Evolutionary conservation across 345 rosid species (phyloP).

Genomic region (Corymbia maculata): DNA sequence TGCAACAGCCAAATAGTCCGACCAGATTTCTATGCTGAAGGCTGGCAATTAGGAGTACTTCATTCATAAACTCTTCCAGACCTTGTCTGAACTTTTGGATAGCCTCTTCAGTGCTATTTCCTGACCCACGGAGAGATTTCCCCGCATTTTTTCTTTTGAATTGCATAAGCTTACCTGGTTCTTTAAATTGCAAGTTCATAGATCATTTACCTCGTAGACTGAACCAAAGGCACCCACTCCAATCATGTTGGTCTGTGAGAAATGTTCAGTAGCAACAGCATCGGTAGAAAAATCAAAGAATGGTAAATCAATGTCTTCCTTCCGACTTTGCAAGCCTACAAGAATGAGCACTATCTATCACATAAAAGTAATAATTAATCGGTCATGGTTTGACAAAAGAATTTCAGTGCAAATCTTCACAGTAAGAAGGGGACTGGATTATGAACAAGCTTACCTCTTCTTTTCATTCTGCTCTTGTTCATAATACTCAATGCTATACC

Average conservation of each 20-base stretch:
- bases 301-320: constrained; percentile 4
- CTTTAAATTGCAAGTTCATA: background rate
- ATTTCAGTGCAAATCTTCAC: no score
- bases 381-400: no score
- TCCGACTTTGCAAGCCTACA: background rate
- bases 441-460: no score
- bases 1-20: constrained; percentile 17
- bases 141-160: background rate
- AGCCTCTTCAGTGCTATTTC: constrained; percentile 37
- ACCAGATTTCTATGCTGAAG: constrained; percentile 39
- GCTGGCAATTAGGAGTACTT: constrained; percentile 19
- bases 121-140: constrained; percentile 7
- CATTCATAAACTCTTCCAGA: constrained; percentile 17
- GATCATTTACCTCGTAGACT: background rate
- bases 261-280: constrained; percentile 14
- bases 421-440: no score
- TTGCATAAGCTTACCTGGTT: background rate
- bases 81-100: constrained; percentile 23
- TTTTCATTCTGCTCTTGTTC: background rate
- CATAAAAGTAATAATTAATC: background rate
- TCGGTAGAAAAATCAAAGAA: constrained; percentile 8
- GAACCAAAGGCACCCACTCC: constrained; percentile 37
- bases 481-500: background rate
- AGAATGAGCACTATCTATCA: background rate
- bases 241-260: constrained; percentile 7